phyloP scores from a whole-genome alignment of 2,329 filamentous ascomycete genomes.

The Fusarium chlamydosporum region DNA sequence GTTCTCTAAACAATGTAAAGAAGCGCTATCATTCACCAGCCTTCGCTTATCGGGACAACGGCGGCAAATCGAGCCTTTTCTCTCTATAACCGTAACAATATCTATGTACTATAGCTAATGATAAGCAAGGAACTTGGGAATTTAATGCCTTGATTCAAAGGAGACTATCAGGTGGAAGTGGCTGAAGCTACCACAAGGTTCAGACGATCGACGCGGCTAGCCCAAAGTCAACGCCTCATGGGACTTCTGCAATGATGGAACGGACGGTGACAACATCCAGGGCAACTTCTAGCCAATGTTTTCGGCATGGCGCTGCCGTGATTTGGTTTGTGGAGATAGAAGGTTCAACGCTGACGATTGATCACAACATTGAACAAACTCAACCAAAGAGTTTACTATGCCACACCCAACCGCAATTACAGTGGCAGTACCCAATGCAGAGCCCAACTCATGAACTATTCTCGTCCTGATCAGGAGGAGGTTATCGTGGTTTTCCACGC shows the following conservation, averaged over 20 bases:
- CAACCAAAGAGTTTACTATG: slow-evolving; percentile 37
- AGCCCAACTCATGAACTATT: slow-evolving; percentile 20
- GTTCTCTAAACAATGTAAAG: not conserved
- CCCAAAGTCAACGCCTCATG: slow-evolving; percentile 26
- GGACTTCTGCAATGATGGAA: slow-evolving; percentile 26
- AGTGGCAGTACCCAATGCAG: slow-evolving; percentile 4
- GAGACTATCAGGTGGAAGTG: slow-evolving; percentile 31
- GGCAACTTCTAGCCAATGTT: slow-evolving; percentile 16
- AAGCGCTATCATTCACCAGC: not conserved
- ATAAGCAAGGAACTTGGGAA: not conserved
- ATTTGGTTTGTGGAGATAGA: slow-evolving; percentile 11
- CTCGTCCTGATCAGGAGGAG: slow-evolving; percentile 23
- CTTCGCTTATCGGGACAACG: not conserved
- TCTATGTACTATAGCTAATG: not conserved
- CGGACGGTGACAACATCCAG: slow-evolving; percentile 34
- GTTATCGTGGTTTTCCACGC: slow-evolving; percentile 26
- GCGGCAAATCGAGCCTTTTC: not conserved
- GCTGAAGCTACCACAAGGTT: slow-evolving; percentile 34
- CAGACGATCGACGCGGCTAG: slow-evolving; percentile 34
- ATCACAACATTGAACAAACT: not conserved
- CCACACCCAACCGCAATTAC: slow-evolving; percentile 24
- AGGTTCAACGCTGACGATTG: slow-evolving; percentile 23
- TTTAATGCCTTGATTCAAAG: slow-evolving; percentile 26
- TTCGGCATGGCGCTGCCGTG: slow-evolving; percentile 27
- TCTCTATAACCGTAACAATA: not conserved